These are phyloP conservation scores for Mucor circinelloides DNA, from an alignment of 371 early-diverging fungal species.

Conservation along the genomic window DNA sequence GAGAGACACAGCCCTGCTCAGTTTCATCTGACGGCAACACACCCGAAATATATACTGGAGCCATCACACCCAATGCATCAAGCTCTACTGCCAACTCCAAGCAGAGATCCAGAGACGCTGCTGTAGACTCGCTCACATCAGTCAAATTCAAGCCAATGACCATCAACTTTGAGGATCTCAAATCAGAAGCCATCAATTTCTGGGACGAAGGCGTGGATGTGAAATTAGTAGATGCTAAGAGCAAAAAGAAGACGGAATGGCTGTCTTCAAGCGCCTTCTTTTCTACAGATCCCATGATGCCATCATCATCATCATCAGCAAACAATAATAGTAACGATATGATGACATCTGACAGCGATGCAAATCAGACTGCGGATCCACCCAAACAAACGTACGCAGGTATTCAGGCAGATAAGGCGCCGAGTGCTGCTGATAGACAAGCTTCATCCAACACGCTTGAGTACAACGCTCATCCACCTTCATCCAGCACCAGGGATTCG, in stretches of 20 bases:
- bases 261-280: slow-evolving; percentile 29
- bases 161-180: slow-evolving; percentile 32
- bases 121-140: background rate
- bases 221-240: slow-evolving; percentile 10
- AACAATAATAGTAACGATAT: background rate
- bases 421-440: slow-evolving; percentile 8
- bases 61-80: background rate
- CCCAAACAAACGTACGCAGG: slow-evolving; percentile 4
- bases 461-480: background rate
- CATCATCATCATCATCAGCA: background rate
- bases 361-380: background rate
- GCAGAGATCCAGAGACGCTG: background rate
- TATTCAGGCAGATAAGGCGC: slow-evolving; percentile 1
- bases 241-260: slow-evolving; percentile 30
- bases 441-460: background rate
- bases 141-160: slow-evolving; percentile 16
- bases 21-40: background rate
- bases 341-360: background rate
- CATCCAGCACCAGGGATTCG: background rate
- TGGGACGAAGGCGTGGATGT: slow-evolving; percentile 41
- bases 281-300: background rate
- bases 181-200: slow-evolving; percentile 24
- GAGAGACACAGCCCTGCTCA: background rate
- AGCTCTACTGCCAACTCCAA: background rate
- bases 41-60: background rate